These are phyloP conservation scores for Starmerella apicola DNA, from an alignment of 805 yeast species.

Conservation along the genomic window DNA sequence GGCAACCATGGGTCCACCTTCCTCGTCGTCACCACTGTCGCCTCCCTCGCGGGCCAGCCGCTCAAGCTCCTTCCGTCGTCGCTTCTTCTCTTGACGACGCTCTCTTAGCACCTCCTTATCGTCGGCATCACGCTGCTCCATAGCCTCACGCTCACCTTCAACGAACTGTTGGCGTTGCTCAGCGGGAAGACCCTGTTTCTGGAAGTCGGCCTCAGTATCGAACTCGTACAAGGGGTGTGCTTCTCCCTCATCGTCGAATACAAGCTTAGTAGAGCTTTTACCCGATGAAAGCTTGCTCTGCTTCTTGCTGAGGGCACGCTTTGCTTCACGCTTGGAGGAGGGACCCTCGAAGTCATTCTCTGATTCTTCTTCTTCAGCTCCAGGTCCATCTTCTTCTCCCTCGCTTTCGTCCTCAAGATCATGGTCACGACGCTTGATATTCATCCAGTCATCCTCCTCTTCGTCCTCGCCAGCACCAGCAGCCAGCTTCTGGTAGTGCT, in stretches of 20 bases:
- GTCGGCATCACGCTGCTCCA: conserved; percentile 58
- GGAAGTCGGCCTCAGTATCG: conserved; percentile 80
- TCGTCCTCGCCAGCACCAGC: conserved; percentile 23
- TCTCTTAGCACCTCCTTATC: conserved; percentile 70
- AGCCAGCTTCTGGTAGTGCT: conserved; percentile 63
- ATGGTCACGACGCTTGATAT: conserved; percentile 69
- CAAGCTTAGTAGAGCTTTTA: conserved; percentile 63
- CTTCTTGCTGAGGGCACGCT: conserved; percentile 80
- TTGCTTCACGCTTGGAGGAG: conserved; percentile 71
- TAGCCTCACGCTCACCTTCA: conserved; percentile 47
- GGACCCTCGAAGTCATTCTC: conserved; percentile 33
- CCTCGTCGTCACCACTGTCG: conserved; percentile 24
- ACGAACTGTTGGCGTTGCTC: conserved; percentile 59
- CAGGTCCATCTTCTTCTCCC: background rate
- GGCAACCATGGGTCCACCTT: conserved; percentile 5
- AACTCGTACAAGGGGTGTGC: conserved; percentile 88
- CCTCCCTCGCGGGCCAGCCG: conserved; percentile 35
- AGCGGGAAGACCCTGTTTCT: conserved; percentile 51
- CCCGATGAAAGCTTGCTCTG: conserved; percentile 37
- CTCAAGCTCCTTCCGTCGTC: conserved; percentile 73
- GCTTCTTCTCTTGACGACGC: conserved; percentile 76
- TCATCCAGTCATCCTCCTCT: conserved; percentile 60
- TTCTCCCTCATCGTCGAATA: conserved; percentile 87
- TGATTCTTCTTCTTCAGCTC: conserved; percentile 7
- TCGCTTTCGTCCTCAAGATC: conserved; percentile 39